These are phyloP conservation scores for Serendipita sp. DNA, from an alignment of 768 basidiomycete genomes.

Conservation along the genomic window DNA sequence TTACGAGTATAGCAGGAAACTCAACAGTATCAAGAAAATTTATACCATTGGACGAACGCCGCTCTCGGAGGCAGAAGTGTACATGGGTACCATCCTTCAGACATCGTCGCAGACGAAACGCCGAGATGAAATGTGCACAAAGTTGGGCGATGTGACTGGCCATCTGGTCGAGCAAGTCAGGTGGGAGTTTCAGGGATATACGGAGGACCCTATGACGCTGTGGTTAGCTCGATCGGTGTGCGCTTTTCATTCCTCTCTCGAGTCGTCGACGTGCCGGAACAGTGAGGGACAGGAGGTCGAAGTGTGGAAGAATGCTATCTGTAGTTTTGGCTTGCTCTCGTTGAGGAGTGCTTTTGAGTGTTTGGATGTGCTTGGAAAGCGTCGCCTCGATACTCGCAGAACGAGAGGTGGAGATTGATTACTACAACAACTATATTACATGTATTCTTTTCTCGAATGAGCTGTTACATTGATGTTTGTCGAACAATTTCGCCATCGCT, in stretches of 20 bases:
- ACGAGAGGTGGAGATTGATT: not conserved
- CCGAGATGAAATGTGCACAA: not conserved
- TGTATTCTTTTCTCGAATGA: too few species aligned
- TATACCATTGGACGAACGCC: not conserved
- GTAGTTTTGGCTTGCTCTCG: not conserved
- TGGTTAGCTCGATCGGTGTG: not conserved
- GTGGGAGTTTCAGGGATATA: not conserved
- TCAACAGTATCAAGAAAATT: not conserved
- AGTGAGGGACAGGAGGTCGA: not conserved
- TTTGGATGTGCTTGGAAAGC: not conserved
- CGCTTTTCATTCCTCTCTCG: not conserved
- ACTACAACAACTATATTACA: too few species aligned
- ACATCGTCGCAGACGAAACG: not conserved
- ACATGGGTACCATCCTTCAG: constrained; percentile 3
- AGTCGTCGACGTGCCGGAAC: not conserved
- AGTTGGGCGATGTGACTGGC: not conserved
- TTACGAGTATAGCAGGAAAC: not conserved
- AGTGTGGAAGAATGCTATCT: not conserved
- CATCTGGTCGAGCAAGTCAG: not conserved
- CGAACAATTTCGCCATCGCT: too few species aligned
- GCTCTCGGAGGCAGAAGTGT: not conserved
- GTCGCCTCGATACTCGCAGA: not conserved
- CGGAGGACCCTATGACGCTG: not conserved
- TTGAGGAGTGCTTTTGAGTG: not conserved
- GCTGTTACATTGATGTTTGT: too few species aligned